Base-by-base conservation (phyloP, 163 green algal species). In the Chlamydomonas reinhardtii region DNA sequence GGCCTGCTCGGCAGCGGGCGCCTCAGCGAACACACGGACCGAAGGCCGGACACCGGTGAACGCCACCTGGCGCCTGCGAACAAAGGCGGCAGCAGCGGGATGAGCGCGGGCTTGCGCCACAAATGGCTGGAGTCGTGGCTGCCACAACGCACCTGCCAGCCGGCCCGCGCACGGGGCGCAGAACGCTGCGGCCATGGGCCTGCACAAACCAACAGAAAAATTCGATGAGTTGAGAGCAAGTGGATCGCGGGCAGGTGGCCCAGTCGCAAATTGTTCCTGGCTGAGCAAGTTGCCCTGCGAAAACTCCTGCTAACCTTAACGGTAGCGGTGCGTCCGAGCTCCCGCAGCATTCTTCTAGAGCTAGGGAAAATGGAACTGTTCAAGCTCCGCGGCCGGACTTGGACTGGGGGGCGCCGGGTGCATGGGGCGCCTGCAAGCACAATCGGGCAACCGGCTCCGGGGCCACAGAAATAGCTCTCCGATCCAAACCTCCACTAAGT, bases 141-240 rank as follows among this genome's bases (percentile, higher is more conserved):
- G 77, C 64, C 77, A 76, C 66, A 71, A 69, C 76, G 68, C 73
- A 85, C 79, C 79, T 85, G 79, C 79, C 79, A 54, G 79, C 79
- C 68, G 77, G 68, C 19, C 68, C 68, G 52, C 80, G 80, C 69
- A 86, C 35, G 35, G 56, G 69, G 4, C 70, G 70, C 34, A 86
- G 70, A 9, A 79, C 56, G 56, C 73, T 86, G 34, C 80, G 80
- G 54, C 34, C 80, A 79, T 79, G 25, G 14, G 80, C 80, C 80
- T 86, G 79, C 79, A 56, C 3, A 25, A 59, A 14, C 3, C 62
- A 70, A 29, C 27, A 65, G 19, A 12, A 2, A 0, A 72, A 74
- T 25, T 48, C 43, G 24, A 25, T 83, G 39, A 39, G 25, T 24
- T 27, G 75, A 27, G 12, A 48, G 54, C 61, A 39, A n/a, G 16